phyloP scores from a whole-genome alignment of 129 eudicot genomes.

The Ambrosia trifida region DNA sequence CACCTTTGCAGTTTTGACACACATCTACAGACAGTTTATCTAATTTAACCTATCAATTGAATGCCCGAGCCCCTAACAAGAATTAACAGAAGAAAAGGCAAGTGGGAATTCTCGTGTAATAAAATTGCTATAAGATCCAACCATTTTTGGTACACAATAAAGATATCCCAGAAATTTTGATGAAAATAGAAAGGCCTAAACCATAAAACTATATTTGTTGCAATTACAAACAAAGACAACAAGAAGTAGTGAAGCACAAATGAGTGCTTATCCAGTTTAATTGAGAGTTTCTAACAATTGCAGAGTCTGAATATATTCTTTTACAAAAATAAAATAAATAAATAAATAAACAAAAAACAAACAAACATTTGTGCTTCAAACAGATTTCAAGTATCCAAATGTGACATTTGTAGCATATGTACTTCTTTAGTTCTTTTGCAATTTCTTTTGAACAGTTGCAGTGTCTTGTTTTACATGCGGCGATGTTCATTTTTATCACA shows the following conservation, averaged over 20 bases:
- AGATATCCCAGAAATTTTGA: neutral
- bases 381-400: neutral
- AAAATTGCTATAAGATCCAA: neutral
- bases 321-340: neutral
- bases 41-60: neutral
- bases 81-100: neutral
- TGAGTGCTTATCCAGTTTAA: neutral
- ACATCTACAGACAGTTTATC: neutral
- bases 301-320: neutral
- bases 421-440: neutral
- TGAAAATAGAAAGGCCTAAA: neutral
- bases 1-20: neutral
- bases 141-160: neutral
- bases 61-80: neutral
- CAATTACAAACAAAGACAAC: neutral
- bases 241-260: neutral
- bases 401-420: neutral
- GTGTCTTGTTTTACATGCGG: neutral
- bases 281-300: neutral
- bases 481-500: neutral
- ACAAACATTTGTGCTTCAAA: neutral
- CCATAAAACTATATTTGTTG: neutral
- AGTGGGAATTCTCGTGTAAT: neutral
- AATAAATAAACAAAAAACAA: too few species aligned
- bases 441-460: conserved; percentile 8